Conservation (phyloP, 2,329 filamentous ascomycete species). For the Colletotrichum camelliae region DNA sequence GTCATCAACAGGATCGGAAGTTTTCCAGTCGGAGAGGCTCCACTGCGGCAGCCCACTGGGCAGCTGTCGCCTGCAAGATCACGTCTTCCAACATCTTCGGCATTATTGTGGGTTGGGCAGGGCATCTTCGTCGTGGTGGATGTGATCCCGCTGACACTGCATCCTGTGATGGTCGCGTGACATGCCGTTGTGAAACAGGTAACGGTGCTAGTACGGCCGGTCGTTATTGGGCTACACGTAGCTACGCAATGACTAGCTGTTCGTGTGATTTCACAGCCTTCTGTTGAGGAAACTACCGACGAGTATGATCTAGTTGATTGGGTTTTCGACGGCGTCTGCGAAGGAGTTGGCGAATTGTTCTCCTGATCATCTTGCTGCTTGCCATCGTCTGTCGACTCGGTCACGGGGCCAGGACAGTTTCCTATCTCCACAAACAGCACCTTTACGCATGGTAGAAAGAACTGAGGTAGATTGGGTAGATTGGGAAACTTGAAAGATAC, state of each 20-base stretch:
- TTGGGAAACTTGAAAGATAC: background rate
- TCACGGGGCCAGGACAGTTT: background rate
- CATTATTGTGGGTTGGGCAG: background rate
- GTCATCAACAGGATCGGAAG: accelerated
- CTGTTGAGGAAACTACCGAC: background rate
- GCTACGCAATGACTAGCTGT: background rate
- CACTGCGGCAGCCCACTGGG: accelerated
- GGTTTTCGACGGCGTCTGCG: accelerated
- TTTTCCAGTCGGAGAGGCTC: accelerated
- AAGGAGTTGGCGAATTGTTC: background rate
- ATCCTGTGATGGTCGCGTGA: background rate
- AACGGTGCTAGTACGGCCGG: accelerated
- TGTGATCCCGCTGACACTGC: background rate
- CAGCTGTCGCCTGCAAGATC: accelerated
- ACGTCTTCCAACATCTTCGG: background rate
- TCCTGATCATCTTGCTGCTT: accelerated
- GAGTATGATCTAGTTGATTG: too few species aligned
- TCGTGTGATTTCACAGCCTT: background rate
- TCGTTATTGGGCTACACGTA: background rate
- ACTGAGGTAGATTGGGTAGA: background rate
- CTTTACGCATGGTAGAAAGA: background rate
- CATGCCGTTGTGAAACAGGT: background rate
- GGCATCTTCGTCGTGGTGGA: background rate
- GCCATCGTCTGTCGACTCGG: background rate
- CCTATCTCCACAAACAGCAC: background rate